Percentiles rank a stretch among this genome's conserved stretches.
These are phyloP conservation scores for Zizania latifolia DNA, from an alignment of 176 grass and related monocot genomes.

Conservation along the genomic window DNA sequence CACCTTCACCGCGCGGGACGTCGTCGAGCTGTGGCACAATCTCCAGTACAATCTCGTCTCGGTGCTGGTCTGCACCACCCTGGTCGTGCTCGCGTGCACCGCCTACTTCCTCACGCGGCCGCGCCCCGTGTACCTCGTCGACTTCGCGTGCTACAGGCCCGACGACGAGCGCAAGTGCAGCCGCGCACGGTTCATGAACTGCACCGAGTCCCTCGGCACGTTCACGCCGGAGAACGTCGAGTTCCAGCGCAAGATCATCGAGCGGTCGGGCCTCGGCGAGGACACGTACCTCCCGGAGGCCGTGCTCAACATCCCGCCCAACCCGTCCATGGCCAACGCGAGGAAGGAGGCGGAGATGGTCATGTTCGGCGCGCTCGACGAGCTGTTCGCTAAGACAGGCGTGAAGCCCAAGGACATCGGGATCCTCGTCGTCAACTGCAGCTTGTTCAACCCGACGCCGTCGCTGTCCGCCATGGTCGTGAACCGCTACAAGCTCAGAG, in stretches of 20 bases:
- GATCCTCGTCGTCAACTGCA: conserved; percentile 49
- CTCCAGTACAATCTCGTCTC: conserved; percentile 39
- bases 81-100: conserved; percentile 38
- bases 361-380: conserved; percentile 60
- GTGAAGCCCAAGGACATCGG: conserved; percentile 41
- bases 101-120: conserved; percentile 50
- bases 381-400: conserved; percentile 40
- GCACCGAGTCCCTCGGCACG: conserved; percentile 28
- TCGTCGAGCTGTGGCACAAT: conserved; percentile 29
- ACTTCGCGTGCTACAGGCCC: conserved; percentile 73
- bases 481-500: conserved; percentile 45
- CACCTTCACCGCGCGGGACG: conserved; percentile 35
- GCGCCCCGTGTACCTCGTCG: conserved; percentile 53
- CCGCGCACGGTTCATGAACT: conserved; percentile 49
- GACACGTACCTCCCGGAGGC: conserved; percentile 50
- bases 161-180: conserved; percentile 33
- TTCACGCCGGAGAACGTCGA: conserved; percentile 54
- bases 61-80: conserved; percentile 19
- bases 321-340: conserved; percentile 42
- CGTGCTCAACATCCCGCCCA: conserved; percentile 45
- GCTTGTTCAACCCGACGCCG: conserved; percentile 52
- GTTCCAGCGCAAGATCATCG: conserved; percentile 58
- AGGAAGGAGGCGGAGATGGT: conserved; percentile 36
- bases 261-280: conserved; percentile 57
- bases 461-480: conserved; percentile 50